phyloP scores from a whole-genome alignment of 345 rosid species.

The Rhizophora apiculata region DNA sequence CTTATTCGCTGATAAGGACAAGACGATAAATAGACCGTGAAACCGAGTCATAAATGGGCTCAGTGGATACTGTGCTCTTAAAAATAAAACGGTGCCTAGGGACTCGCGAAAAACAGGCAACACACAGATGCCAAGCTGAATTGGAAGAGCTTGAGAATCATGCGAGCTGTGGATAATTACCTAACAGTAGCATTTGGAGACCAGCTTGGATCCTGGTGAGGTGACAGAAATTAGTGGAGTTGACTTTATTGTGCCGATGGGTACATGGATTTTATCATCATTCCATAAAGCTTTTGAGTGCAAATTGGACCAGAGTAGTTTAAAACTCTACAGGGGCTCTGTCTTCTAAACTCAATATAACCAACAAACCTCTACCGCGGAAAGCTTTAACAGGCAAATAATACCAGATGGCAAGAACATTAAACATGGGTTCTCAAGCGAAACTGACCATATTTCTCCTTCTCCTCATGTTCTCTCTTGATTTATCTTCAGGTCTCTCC shows the following conservation, averaged over 20 bases:
- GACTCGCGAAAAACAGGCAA: not conserved
- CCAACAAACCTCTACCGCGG: not conserved
- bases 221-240: slow-evolving; percentile 18
- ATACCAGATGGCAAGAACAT: not conserved
- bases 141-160: slow-evolving; percentile 4
- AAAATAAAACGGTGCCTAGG: not conserved
- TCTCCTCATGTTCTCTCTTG: slow-evolving; percentile 16
- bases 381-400: not conserved
- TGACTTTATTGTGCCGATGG: slow-evolving; percentile 19
- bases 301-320: slow-evolving; percentile 27
- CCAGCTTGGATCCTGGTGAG: not conserved
- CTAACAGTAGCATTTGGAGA: slow-evolving; percentile 8
- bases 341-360: slow-evolving; percentile 30
- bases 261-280: slow-evolving; percentile 14
- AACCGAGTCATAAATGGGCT: not conserved
- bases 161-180: slow-evolving; percentile 2
- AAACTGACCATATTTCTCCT: slow-evolving; percentile 19
- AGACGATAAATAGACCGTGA: not conserved
- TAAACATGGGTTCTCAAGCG: slow-evolving; percentile 18
- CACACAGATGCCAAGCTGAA: not conserved
- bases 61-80: not conserved
- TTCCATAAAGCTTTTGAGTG: slow-evolving; percentile 32
- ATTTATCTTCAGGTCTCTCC: slow-evolving; percentile 22
- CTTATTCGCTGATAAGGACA: slow-evolving; percentile 6
- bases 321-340: not conserved